Evolutionary conservation across 805 yeast genomes (phyloP), one percentile per base, ranked within the genome.

Genomic region (Brettanomyces bruxellensis): DNA sequence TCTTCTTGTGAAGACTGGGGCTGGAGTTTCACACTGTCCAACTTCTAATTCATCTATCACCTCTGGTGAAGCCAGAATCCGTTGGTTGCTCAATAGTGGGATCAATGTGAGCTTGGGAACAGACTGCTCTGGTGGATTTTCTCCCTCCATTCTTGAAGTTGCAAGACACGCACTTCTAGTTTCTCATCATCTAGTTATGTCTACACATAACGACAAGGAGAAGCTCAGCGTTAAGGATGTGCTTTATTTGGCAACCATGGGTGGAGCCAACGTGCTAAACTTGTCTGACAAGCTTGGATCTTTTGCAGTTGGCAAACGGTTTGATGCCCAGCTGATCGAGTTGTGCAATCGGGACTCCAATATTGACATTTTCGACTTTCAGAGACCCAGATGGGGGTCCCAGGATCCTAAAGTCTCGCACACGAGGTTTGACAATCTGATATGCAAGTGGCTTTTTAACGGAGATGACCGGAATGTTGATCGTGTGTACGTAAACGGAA

Each of bases 1-100:
- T 14, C 49, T 85, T 22, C 70, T 93, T 40, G 72, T 71, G 50
- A 51, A 56, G 14, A 73, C 75, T 22, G 66, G 76, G 5, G 68
- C 87, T 32, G 95, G 96, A 11, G 78, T 91, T 14, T 75, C 95
- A 4, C 98, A 93, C 64, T 91, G 99, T 66, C 99, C 99, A 2
- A 79, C 88, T 9, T 86, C 95, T 14, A 91, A 91, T 62, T 79
- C 95, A 1, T 79, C 93, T 14, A 73, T 91, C 47, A 81, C 95
- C 0, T 83, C 95, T 9, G 99, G 99, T 14, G 95, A 88, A 62
- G 90, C 95, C 7, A 83, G 88, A 18, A 78, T 91, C 9, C 75
- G 83, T 53, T 75, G 81, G 71, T 66, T 87, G 38, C 67, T 89
- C 46, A 71, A 81, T 41, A 72, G 74, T 37, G 77, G 75, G 9